Percentiles rank a stretch among this genome's conserved stretches.
Conservation (phyloP, 306 rosid genomes). For the Prunus padus region DNA sequence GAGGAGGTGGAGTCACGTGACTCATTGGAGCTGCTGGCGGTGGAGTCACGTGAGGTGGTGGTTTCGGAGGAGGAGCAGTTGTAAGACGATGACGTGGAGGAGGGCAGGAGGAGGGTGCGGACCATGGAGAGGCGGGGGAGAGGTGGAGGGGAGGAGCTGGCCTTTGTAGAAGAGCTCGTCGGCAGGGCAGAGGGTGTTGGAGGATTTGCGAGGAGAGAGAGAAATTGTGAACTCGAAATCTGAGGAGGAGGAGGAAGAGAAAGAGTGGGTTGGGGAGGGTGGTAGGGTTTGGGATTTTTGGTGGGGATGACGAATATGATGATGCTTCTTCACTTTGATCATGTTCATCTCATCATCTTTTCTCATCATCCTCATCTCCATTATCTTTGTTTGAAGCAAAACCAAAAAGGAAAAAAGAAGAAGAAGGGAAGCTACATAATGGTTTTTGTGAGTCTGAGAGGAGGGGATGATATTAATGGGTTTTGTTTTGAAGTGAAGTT, state of each 20-base stretch:
- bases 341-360: neutral
- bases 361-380: neutral
- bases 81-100: conserved; percentile 32
- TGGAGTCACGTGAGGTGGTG: conserved; percentile 71
- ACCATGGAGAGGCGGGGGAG: conserved; percentile 79
- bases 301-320: neutral
- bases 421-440: too few species aligned
- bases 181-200: conserved; percentile 70
- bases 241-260: conserved; percentile 78
- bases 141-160: conserved; percentile 75
- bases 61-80: conserved; percentile 48
- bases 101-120: conserved; percentile 66
- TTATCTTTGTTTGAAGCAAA: too few species aligned
- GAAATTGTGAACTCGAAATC: conserved; percentile 89
- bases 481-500: neutral
- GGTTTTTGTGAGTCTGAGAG: neutral
- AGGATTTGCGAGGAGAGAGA: conserved; percentile 65
- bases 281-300: conserved; percentile 66
- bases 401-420: too few species aligned
- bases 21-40: conserved; percentile 58
- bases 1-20: conserved; percentile 50
- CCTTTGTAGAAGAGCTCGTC: conserved; percentile 96
- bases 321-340: neutral
- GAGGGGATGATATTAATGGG: neutral
- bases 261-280: conserved; percentile 68